These are phyloP conservation scores for Fragaria iinumae DNA, from an alignment of 306 rosid species.

Conservation along the genomic window DNA sequence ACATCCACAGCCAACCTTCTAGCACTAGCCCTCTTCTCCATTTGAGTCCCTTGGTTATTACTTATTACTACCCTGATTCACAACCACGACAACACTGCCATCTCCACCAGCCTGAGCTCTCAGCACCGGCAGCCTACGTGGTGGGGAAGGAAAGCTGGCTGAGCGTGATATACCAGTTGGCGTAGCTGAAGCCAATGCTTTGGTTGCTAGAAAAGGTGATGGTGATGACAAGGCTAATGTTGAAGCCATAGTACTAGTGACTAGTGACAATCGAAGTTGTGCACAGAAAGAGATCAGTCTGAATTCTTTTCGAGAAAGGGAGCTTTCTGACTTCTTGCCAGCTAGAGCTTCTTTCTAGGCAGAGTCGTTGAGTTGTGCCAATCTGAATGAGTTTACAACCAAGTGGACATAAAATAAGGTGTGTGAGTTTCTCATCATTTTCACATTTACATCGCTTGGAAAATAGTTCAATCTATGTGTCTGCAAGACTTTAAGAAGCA, in stretches of 20 bases:
- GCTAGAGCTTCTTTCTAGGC: too few relatives aligned
- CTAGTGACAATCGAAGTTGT: not conserved
- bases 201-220: conserved; percentile 36
- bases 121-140: conserved; percentile 24
- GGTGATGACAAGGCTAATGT: conserved; percentile 37
- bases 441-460: not conserved
- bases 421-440: not conserved
- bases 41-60: too few relatives aligned
- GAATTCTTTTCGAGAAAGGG: not conserved
- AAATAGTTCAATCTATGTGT: not conserved
- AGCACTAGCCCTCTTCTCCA: too few relatives aligned
- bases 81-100: too few relatives aligned
- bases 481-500: not conserved
- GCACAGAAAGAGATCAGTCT: not conserved
- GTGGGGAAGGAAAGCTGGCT: conserved; percentile 33
- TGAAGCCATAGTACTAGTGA: conserved; percentile 47
- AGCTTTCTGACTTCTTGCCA: not conserved
- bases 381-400: not conserved
- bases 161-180: conserved; percentile 3
- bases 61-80: not conserved
- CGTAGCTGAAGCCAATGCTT: conserved; percentile 20
- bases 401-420: not conserved
- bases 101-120: conserved; percentile 42
- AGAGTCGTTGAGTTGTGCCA: not conserved
- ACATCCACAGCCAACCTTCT: conserved; percentile 20